These are phyloP conservation scores for Podospora fimiseda DNA, from an alignment of 495 filamentous ascomycete species.

Conservation along the genomic window DNA sequence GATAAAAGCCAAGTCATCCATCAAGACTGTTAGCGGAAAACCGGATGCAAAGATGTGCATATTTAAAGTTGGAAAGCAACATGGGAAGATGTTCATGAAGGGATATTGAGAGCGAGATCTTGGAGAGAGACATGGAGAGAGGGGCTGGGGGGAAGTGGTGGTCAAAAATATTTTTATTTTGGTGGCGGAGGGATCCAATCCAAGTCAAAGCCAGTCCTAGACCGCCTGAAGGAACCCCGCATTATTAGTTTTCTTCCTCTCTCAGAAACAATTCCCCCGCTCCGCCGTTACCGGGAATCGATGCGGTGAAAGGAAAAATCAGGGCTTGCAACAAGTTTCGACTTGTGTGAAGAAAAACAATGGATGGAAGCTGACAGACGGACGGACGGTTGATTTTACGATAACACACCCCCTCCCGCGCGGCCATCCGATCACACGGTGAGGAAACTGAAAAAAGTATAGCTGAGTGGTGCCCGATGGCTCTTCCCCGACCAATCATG, in stretches of 20 bases:
- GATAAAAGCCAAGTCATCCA: neutral
- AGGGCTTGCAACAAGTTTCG: neutral
- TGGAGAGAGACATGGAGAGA: too few relatives aligned
- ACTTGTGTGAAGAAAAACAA: neutral
- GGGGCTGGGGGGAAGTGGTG: too few relatives aligned
- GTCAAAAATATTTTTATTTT: neutral
- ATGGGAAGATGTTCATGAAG: too few relatives aligned
- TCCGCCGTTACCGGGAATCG: neutral
- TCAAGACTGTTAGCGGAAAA: neutral
- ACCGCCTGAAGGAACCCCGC: neutral
- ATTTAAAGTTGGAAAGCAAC: too few relatives aligned
- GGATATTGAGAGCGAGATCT: too few relatives aligned
- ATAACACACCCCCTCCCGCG: too few relatives aligned
- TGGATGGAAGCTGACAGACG: neutral
- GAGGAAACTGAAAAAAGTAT: neutral
- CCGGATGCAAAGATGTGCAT: neutral
- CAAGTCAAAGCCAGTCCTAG: neutral
- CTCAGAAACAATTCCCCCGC: neutral
- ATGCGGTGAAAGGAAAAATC: neutral
- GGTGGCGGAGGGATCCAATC: neutral
- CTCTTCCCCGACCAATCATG: neutral
- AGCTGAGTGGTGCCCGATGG: slow-evolving; percentile 1
- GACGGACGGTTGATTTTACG: too few relatives aligned
- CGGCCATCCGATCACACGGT: neutral
- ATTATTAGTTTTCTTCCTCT: neutral